Evolutionary conservation across 805 yeast genomes (phyloP).

Genomic region (Yarrowia sp.): DNA sequence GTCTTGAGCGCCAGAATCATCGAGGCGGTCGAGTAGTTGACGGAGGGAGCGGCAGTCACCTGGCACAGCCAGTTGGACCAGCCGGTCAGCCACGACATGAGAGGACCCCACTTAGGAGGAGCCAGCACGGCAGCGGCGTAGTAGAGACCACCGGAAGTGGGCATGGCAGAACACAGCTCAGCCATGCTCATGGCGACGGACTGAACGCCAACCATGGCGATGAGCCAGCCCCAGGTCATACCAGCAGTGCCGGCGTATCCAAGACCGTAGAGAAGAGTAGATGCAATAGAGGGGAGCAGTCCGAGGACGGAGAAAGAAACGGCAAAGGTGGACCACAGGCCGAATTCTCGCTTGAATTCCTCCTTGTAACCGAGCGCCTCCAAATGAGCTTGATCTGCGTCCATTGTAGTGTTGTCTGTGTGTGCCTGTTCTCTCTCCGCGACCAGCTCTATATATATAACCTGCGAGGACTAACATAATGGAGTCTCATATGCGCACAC

Average conservation of each 20-base stretch:
- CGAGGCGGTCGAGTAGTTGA: slow-evolving; percentile 55
- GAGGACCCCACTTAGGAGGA: slow-evolving; percentile 53
- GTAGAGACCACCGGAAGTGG: slow-evolving; percentile 67
- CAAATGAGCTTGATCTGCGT: slow-evolving; percentile 33
- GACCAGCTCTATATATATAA: not conserved
- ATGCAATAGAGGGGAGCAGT: slow-evolving; percentile 63
- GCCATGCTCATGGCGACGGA: slow-evolving; percentile 53
- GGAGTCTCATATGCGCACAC: slow-evolving; percentile 2
- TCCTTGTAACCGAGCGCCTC: slow-evolving; percentile 54
- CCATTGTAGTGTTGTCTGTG: slow-evolving; percentile 15
- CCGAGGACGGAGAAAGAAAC: slow-evolving; percentile 66
- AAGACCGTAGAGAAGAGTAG: slow-evolving; percentile 58
- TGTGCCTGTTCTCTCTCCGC: not conserved
- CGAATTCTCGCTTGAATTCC: slow-evolving; percentile 60
- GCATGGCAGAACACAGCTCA: slow-evolving; percentile 63
- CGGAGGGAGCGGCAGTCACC: slow-evolving; percentile 61
- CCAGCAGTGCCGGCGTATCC: slow-evolving; percentile 64
- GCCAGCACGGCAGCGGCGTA: slow-evolving; percentile 63
- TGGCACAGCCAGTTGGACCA: slow-evolving; percentile 67
- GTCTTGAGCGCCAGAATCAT: slow-evolving; percentile 54
- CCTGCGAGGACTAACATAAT: not conserved
- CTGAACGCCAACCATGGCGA: slow-evolving; percentile 55
- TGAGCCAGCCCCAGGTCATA: slow-evolving; percentile 59
- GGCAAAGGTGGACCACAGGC: slow-evolving; percentile 57
- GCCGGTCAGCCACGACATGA: slow-evolving; percentile 61